Base-by-base conservation (phyloP, 495 filamentous ascomycete species). In the Platismatia glauca region DNA sequence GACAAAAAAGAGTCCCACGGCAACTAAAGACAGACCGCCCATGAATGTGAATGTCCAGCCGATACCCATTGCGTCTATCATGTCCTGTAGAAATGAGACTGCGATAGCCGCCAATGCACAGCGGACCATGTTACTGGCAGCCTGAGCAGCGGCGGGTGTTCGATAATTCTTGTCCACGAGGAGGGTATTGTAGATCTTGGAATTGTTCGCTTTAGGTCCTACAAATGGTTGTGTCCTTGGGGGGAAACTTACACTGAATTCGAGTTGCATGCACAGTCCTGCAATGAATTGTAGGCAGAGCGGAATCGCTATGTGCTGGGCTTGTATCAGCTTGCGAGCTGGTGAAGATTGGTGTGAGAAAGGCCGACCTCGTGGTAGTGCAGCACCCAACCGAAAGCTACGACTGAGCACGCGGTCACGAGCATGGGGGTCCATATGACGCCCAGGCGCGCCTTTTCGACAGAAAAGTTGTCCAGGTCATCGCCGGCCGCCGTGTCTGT, bases 371-470 rank as follows among this genome's bases (percentile, higher is more conserved):
- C 60, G 43, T 67, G 62, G 41, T 63, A 64, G 11, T 60, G 34
- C 31, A 60, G 59, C 0, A 62, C 59, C 70, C 69, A 72, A 15
- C 78, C 79, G 55, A 80, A 34, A 3, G 67, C 59, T n/a, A 82
- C 62, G 0, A 81, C 53, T 0, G 81, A 80, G 59, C 78, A 76
- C 18, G 81, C 76, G 18, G 82, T 74, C 60, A 60, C 52, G 41
- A 64, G 43, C 60, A 69, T 61, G 41, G 64, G 57, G 20, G 20
- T 55, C 60, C 67, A 67, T 53, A 72, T 58, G n/a, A 64, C 38
- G 31, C 84, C 71, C 37, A 87, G 73, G 27, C 86, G 79, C 11
- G 84, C 85, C 56, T 78, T 76, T 64, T 89, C 86, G 55, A 89
- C 82, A 20, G 86, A 85, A 37, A 87, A 89, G 12, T 78, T 73